Conservation (phyloP, 2,329 filamentous ascomycete genomes). For the Colletotrichum cereale region DNA sequence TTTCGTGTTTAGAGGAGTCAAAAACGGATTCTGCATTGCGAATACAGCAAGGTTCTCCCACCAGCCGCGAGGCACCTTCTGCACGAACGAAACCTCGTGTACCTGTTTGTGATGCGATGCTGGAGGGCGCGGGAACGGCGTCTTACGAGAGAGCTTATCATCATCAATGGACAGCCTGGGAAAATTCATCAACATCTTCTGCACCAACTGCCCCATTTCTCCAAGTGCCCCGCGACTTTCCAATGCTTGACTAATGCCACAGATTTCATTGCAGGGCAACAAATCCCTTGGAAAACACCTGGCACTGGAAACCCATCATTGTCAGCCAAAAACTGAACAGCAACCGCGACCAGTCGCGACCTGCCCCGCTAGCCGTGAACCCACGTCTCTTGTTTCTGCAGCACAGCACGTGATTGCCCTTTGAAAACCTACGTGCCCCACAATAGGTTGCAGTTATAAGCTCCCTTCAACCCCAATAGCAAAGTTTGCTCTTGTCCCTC, state of each 20-base stretch:
- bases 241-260: not conserved
- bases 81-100: slow-evolving; percentile 32
- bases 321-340: no score
- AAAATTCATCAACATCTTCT: slow-evolving; percentile 18
- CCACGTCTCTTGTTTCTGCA: not conserved
- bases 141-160: slow-evolving; percentile 21
- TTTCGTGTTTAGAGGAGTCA: slow-evolving; percentile 43
- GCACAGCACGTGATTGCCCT: slow-evolving; percentile 10
- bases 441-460: slow-evolving; percentile 6
- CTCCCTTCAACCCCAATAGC: not conserved
- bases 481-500: not conserved
- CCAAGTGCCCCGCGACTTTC: not conserved
- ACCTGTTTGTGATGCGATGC: slow-evolving; percentile 29
- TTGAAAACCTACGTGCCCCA: no score
- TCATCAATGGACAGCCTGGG: slow-evolving; percentile 21
- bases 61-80: slow-evolving; percentile 36
- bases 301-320: not conserved
- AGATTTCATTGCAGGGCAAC: not conserved
- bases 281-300: no score
- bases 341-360: not conserved
- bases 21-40: slow-evolving; percentile 43
- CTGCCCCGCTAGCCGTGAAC: slow-evolving; percentile 2
- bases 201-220: not conserved
- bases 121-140: slow-evolving; percentile 8
- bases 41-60: slow-evolving; percentile 42